Conservation (phyloP, 2,329 filamentous ascomycete species). For the Talaromyces sp. region DNA sequence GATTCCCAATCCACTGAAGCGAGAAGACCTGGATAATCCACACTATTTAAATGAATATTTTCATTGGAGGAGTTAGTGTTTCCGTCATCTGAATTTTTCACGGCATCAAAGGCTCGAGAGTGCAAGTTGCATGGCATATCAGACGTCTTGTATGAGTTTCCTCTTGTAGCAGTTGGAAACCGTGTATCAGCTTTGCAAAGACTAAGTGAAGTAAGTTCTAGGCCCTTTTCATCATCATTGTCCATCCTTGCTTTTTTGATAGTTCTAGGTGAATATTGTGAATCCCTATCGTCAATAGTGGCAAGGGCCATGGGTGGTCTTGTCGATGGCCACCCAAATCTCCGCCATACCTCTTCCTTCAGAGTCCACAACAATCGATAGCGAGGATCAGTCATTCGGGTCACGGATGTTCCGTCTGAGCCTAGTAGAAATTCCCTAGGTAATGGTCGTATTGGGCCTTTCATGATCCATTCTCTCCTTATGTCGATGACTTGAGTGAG, state of each 20-base stretch:
- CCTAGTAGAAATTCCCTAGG: neutral
- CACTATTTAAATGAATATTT: neutral
- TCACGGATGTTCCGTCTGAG: neutral
- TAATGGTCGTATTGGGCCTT: neutral
- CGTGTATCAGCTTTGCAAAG: no score
- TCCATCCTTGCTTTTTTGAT: neutral
- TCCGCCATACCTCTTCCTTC: neutral
- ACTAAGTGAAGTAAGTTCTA: neutral
- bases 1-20: neutral
- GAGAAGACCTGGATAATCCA: neutral
- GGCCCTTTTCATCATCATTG: neutral
- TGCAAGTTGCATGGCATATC: neutral
- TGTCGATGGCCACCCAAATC: neutral
- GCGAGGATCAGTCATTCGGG: neutral
- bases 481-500: neutral
- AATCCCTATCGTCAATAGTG: neutral
- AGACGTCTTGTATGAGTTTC: neutral
- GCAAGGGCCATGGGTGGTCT: neutral
- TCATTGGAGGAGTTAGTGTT: neutral
- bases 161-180: neutral
- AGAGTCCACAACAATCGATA: neutral
- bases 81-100: neutral
- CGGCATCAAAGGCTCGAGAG: neutral
- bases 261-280: neutral
- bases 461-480: neutral